Conservation (phyloP, 305 asterid genomes). For the Solanum hybrid region DNA sequence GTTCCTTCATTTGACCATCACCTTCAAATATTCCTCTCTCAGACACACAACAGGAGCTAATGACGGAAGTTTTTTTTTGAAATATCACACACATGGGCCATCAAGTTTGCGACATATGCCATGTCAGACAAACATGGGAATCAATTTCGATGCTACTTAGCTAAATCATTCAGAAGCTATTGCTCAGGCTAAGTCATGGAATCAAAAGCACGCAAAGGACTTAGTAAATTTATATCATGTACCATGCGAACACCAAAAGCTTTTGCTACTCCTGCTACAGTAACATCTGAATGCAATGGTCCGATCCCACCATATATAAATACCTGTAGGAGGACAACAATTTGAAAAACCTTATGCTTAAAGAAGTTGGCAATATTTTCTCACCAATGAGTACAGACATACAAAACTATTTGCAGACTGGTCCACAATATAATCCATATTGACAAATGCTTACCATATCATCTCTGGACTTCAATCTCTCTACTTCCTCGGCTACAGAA, state of each 20-base stretch:
- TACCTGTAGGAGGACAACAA: conserved; percentile 38
- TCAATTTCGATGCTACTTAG: background rate
- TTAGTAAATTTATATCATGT: background rate
- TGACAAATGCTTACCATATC: conserved; percentile 43
- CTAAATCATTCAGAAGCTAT: background rate
- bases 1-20: background rate
- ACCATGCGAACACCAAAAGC: conserved; percentile 88
- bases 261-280: conserved; percentile 83
- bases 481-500: conserved; percentile 87
- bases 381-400: background rate
- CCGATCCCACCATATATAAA: conserved; percentile 86
- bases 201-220: background rate
- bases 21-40: background rate
- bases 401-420: background rate
- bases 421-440: background rate
- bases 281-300: conserved; percentile 76
- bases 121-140: background rate
- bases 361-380: background rate
- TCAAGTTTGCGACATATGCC: background rate
- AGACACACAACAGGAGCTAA: background rate
- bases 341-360: background rate
- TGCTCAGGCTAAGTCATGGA: background rate
- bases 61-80: background rate
- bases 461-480: conserved; percentile 47
- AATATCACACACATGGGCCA: background rate